A percentile compares a stretch with the other conserved stretches of the same genome.
Conservation (phyloP, 176 grass and related monocot genomes). For the Alloteropsis semialata region DNA sequence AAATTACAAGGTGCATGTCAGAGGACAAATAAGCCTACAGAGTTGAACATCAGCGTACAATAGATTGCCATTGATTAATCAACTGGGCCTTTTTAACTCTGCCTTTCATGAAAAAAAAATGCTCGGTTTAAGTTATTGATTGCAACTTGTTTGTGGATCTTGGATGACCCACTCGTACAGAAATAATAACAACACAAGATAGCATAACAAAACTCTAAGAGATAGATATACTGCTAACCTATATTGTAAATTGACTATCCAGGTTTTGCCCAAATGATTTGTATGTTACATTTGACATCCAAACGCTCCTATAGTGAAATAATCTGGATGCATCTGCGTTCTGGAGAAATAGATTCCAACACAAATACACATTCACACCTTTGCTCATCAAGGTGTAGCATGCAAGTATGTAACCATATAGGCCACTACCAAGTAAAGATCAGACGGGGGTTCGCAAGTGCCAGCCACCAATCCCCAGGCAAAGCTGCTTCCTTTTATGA, state of each 20-base stretch:
- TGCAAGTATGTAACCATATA: neutral
- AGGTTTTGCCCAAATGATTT: neutral
- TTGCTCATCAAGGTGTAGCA: neutral
- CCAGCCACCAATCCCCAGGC: neutral
- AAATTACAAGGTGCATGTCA: neutral
- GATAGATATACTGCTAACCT: neutral
- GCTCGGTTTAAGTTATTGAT: neutral
- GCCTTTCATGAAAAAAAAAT: neutral
- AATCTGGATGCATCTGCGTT: slow-evolving; percentile 1
- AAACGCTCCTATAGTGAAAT: neutral
- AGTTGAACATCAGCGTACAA: neutral
- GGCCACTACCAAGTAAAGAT: slow-evolving; percentile 18
- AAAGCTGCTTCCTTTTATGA: neutral
- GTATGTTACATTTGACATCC: neutral
- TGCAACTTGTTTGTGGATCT: neutral
- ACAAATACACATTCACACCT: neutral
- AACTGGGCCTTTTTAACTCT: neutral
- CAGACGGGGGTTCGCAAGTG: neutral
- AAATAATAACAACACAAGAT: neutral
- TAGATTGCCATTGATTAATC: neutral
- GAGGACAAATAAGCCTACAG: neutral
- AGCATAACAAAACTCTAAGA: neutral
- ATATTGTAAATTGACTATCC: neutral
- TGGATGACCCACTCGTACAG: neutral
- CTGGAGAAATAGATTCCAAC: neutral